These are phyloP conservation scores for Beauveria brongniartii DNA, from an alignment of 2,329 filamentous ascomycete species.

Conservation along the genomic window DNA sequence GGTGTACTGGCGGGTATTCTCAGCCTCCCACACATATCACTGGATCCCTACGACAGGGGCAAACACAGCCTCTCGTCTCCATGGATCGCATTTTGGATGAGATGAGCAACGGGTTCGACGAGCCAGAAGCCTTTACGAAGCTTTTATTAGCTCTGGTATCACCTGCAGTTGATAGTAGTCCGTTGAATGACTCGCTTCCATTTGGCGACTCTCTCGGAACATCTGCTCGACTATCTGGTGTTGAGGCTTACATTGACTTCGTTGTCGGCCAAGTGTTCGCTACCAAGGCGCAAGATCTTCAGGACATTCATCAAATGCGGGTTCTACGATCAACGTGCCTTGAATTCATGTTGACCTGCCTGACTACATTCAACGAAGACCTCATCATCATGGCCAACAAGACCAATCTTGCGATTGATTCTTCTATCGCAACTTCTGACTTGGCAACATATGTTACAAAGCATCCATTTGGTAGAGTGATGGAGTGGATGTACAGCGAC, in stretches of 20 bases:
- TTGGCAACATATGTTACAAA: constrained; percentile 73
- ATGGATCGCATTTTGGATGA: constrained; percentile 64
- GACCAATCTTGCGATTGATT: constrained; percentile 66
- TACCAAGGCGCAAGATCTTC: constrained; percentile 54
- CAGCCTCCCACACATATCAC: constrained; percentile 21
- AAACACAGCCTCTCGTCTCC: constrained; percentile 29
- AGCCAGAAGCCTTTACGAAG: constrained; percentile 75
- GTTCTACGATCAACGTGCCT: constrained; percentile 74
- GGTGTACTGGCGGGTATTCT: constrained; percentile 57
- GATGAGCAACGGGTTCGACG: constrained; percentile 72
- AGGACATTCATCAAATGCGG: constrained; percentile 60
- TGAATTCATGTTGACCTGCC: constrained; percentile 69
- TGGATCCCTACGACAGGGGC: constrained; percentile 24
- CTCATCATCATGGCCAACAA: constrained; percentile 78
- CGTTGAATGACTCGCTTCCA: constrained; percentile 66
- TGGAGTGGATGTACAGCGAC: constrained; percentile 98
- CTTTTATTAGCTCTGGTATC: constrained; percentile 65
- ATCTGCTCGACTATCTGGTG: constrained; percentile 67
- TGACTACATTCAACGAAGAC: constrained; percentile 89
- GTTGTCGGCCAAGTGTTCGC: constrained; percentile 72
- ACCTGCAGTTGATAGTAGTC: constrained; percentile 52
- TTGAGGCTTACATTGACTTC: constrained; percentile 90
- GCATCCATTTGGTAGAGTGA: constrained; percentile 87
- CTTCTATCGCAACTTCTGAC: constrained; percentile 64
- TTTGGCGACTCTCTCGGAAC: constrained; percentile 83